Evolutionary conservation across 1,139 yeast genomes (phyloP).

Genomic region (Insectozyma bohioensis): DNA sequence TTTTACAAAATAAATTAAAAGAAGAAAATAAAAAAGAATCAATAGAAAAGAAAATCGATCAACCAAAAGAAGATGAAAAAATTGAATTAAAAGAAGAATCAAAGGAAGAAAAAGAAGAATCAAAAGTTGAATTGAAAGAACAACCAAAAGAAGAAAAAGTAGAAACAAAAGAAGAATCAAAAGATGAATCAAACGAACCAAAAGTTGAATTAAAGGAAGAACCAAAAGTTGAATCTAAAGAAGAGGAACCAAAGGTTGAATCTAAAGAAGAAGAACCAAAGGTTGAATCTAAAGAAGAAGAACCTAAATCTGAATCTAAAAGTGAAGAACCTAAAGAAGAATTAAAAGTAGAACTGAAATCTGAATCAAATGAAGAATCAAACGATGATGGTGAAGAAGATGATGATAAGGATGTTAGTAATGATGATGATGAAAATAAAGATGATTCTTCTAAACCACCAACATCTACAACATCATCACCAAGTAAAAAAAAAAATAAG

Average conservation of each 20-base stretch:
- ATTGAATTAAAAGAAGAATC: not conserved
- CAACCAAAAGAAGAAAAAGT: not conserved
- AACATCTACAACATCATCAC: conserved; percentile 5
- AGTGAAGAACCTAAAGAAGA: not conserved
- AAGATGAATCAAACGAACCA: not conserved
- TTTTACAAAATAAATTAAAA: not conserved
- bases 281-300: not conserved
- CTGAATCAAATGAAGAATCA: conserved; percentile 1
- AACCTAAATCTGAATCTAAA: not conserved
- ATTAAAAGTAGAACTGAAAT: not conserved
- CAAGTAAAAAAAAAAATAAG: conserved; percentile 9
- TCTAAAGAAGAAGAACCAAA: not conserved
- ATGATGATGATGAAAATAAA: conserved; percentile 3
- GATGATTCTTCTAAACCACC: conserved; percentile 2
- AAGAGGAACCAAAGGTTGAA: not conserved
- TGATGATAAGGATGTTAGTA: conserved; percentile 1
- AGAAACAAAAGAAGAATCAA: not conserved
- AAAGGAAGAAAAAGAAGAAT: not conserved
- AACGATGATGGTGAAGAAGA: conserved; percentile 2
- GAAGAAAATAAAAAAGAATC: not conserved
- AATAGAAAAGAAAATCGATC: not conserved
- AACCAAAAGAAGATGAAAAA: not conserved
- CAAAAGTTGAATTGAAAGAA: not conserved
- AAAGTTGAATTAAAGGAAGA: not conserved
- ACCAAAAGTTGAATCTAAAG: not conserved